Base-by-base conservation (phyloP, 805 yeast species). In the Allodekkera sacchari region DNA sequence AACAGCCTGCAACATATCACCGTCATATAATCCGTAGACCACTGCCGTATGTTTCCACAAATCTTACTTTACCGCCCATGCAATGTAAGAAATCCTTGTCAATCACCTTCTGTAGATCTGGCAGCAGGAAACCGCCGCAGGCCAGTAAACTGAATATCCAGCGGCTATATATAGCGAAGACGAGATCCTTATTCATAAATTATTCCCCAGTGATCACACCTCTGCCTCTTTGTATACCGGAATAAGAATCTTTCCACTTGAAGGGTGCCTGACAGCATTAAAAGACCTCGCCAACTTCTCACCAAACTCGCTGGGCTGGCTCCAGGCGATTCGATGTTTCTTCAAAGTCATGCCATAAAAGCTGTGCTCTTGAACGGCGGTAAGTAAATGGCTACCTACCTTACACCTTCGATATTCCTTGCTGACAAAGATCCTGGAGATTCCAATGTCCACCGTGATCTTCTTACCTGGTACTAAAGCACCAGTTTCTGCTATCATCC, bases 241-340 rank as follows among this genome's bases (percentile, higher is more conserved):
- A 6, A 71, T 51, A 13, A 71, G 51, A 1, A 46, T 37, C 38
- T 61, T 66, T 1, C 77, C 76, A 20, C 65, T 53, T 34, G 62
- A 64, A 13, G 24, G 27, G 44, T 77, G 82, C 15, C 35, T 47
- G 2, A 64, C 68, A 0, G 77, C 73, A 43, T 71, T 74, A 48
- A 71, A 78, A 21, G 47, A 53, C 23, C 48, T 51, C 0, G 83
- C 82, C 16, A 78, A 55, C 33, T 63, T 59, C 1, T 72, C 71
- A 0, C 87, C 87, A 28, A 66, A 61, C 22, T 61, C 65, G 38
- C 82, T 73, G 0, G 85, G 85, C 48, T 79, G 87, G 24, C 82
- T 74, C 68, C 82, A 79, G 1, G 74, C 80, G 7, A 79, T 45
- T 32, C 69, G 63, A 15, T 40, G 39, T 33, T 50, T 62, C 1